Evolutionary conservation across 176 grass and related monocot genomes (phyloP), one percentile per base, ranked within the genome.

Genomic region (Musa beccarii): DNA sequence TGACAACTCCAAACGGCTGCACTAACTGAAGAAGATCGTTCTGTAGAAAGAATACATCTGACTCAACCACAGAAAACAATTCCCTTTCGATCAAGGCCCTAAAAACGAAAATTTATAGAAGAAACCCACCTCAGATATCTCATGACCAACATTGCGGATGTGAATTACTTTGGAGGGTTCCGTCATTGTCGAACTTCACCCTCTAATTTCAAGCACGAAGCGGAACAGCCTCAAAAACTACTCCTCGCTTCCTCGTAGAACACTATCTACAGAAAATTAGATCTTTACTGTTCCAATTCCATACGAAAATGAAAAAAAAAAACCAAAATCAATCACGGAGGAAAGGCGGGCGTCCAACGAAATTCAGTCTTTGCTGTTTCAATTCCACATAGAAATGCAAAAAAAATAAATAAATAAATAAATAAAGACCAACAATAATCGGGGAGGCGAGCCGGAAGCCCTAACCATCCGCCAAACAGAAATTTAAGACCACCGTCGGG

Each of bases 111-210:
- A 74, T 22, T 51, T 56, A 25, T 75, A 10, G 23, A 57, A 57
- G 51, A 49, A 62, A 78, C 53, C 28, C 79, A 99, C 95, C 91
- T 99, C 95, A 1, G 84, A 75, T 78, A 99, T 99, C 78, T 99
- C 95, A 55, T 94, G 90, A 1, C 95, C 95, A 0, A 99, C 95
- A 82, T 99, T 99, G 24, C 95, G 84, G 75, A 99, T 84, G 77
- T 99, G 95, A 83, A 99, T 99, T 11, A 94, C 95, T 74, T 99
- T 99, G 13, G 95, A 99, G n/a, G 88, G 83, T 70, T 94, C 95
- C 78, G 88, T 78, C 95, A 99, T 99, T 77, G 75, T 93, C 72
- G 76, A 23, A 29, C 53, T 51, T 70, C 11, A 19, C 23, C 72
- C 53, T 56, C 51, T 57, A 26, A 12, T 62, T 19, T 28, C 72